Evolutionary conservation across 2,329 filamentous ascomycete species (phyloP).

Genomic region (Fusarium foetens): DNA sequence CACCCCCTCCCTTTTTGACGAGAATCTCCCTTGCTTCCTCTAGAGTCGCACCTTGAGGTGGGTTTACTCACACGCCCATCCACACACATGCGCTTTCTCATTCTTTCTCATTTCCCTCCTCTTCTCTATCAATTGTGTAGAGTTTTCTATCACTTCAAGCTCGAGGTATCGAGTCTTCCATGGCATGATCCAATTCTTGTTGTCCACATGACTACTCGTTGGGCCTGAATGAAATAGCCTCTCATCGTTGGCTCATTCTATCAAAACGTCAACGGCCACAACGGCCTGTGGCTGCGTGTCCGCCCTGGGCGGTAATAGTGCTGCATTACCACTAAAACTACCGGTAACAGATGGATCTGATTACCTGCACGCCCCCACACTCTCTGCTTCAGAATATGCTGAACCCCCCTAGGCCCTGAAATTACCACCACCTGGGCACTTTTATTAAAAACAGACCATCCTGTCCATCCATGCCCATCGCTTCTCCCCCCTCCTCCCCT

Average conservation of each 20-base stretch:
- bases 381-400: constrained; percentile 17
- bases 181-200: not conserved
- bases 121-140: not conserved
- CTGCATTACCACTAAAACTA: constrained; percentile 25
- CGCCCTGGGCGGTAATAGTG: constrained; percentile 17
- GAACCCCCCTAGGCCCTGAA: constrained; percentile 38
- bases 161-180: not conserved
- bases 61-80: constrained; percentile 31
- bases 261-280: constrained; percentile 14
- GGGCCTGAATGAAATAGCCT: not conserved
- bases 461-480: constrained; percentile 41
- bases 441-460: constrained; percentile 48
- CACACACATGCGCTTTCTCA: constrained; percentile 13
- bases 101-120: constrained; percentile 14
- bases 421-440: constrained; percentile 40
- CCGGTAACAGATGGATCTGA: constrained; percentile 11
- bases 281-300: constrained; percentile 21
- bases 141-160: not conserved
- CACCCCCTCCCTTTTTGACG: constrained; percentile 12
- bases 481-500: constrained; percentile 43
- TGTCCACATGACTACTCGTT: not conserved
- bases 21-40: constrained; percentile 29
- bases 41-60: constrained; percentile 28
- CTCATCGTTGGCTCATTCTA: not conserved
- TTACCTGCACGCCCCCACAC: constrained; percentile 17